phyloP scores from a whole-genome alignment of 371 early-diverging fungal genomes.

The Phascolomyces articulosus region DNA sequence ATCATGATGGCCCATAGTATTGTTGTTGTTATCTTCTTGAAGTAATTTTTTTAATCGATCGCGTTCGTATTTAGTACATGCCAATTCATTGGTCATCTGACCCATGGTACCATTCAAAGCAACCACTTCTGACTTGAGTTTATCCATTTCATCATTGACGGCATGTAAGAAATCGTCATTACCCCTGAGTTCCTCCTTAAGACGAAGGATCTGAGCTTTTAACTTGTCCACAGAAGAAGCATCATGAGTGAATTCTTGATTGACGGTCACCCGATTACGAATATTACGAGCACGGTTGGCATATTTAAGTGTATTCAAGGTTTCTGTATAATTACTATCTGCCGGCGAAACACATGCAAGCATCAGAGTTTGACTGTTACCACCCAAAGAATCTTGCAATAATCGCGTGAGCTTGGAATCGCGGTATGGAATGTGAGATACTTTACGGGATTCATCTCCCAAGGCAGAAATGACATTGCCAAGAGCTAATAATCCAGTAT shows the following conservation, averaged over 20 bases:
- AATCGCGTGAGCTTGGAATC: conserved; percentile 96
- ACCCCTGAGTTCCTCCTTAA: conserved; percentile 41
- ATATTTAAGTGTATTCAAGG: conserved; percentile 90
- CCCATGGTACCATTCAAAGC: conserved; percentile 17
- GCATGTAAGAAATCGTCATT: conserved; percentile 44
- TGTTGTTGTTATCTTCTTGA: too few species aligned
- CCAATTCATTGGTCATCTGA: conserved; percentile 22
- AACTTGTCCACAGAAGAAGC: conserved; percentile 13
- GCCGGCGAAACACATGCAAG: conserved; percentile 88
- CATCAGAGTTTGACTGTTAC: conserved; percentile 89
- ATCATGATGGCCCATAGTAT: too few species aligned
- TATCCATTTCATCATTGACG: conserved; percentile 49
- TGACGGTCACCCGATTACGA: conserved; percentile 69
- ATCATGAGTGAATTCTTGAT: conserved; percentile 32
- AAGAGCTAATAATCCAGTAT: conserved; percentile 95
- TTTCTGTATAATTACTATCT: conserved; percentile 80
- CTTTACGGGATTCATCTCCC: conserved; percentile 75
- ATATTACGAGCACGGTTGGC: conserved; percentile 89
- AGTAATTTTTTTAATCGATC: conserved; percentile 14
- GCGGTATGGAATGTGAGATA: conserved; percentile 90
- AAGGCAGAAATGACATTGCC: conserved; percentile 98
- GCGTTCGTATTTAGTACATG: conserved; percentile 28
- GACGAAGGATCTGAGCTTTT: conserved; percentile 29
- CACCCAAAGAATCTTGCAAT: conserved; percentile 94
- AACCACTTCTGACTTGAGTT: conserved; percentile 32